Percentiles rank a stretch among this genome's conserved stretches.
These are phyloP conservation scores for Sporothrix protearum DNA, from an alignment of 2,329 filamentous ascomycete species.

Conservation along the genomic window DNA sequence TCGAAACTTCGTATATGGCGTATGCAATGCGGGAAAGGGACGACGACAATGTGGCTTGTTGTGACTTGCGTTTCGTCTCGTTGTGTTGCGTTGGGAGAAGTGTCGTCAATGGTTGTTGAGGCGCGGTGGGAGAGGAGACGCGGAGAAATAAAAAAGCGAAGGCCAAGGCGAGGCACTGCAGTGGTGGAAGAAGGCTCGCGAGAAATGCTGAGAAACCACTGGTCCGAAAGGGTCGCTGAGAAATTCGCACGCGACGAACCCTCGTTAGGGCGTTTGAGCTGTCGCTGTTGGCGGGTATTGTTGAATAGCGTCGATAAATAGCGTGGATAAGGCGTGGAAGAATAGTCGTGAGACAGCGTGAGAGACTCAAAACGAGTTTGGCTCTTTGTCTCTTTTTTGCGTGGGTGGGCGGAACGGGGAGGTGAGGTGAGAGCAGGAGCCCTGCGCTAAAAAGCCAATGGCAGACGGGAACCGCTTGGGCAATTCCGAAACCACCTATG, in stretches of 20 bases:
- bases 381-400: neutral
- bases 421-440: conserved; percentile 17
- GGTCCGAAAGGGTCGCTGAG: neutral
- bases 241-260: conserved; percentile 24
- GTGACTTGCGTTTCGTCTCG: neutral
- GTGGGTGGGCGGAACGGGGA: neutral
- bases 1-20: neutral
- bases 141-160: conserved; percentile 23
- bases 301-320: neutral
- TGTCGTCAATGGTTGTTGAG: neutral
- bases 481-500: conserved; percentile 10
- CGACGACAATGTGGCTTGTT: neutral
- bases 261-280: neutral
- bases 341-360: neutral
- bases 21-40: neutral
- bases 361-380: neutral
- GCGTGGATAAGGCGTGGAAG: neutral
- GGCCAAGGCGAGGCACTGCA: neutral
- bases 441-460: conserved; percentile 23
- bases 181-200: neutral
- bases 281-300: neutral
- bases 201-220: conserved; percentile 1
- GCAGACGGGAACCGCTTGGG: conserved; percentile 1
- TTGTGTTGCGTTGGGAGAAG: neutral
- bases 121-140: neutral